Percentiles rank a stretch among this genome's conserved stretches.
These are phyloP conservation scores for Syzygium jambos DNA, from an alignment of 345 rosid species.

Conservation along the genomic window DNA sequence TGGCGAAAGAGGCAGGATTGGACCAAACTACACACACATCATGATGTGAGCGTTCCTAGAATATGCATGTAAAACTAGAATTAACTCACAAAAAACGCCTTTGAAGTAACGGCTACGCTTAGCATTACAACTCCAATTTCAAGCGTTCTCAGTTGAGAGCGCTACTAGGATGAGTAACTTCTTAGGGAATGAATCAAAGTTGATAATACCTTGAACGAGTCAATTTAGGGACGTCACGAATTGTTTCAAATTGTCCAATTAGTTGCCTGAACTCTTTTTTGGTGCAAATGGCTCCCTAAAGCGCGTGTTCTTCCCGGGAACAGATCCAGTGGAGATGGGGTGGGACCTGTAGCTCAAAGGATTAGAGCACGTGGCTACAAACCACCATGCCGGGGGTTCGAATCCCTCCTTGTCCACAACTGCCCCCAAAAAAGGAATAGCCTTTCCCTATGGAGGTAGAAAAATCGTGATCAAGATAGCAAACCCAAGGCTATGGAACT, in stretches of 20 bases:
- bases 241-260: background rate
- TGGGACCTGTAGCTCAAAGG: too few species aligned
- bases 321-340: too few species aligned
- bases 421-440: too few species aligned
- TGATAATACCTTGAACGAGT: background rate
- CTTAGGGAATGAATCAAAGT: background rate
- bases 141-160: background rate
- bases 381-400: too few species aligned
- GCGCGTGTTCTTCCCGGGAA: background rate
- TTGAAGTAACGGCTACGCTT: rapidly evolving
- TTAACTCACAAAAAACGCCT: background rate
- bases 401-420: too few species aligned
- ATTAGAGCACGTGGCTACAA: too few species aligned
- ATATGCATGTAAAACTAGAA: background rate
- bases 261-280: background rate
- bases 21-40: rapidly evolving
- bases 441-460: too few species aligned
- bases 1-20: background rate
- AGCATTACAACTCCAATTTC: background rate
- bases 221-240: background rate
- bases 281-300: background rate
- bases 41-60: rapidly evolving
- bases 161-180: rapidly evolving
- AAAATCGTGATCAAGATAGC: too few species aligned
- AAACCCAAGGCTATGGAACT: too few species aligned